Base-by-base conservation (phyloP, 208 protist species). In the Herpetomonas tarakana region DNA sequence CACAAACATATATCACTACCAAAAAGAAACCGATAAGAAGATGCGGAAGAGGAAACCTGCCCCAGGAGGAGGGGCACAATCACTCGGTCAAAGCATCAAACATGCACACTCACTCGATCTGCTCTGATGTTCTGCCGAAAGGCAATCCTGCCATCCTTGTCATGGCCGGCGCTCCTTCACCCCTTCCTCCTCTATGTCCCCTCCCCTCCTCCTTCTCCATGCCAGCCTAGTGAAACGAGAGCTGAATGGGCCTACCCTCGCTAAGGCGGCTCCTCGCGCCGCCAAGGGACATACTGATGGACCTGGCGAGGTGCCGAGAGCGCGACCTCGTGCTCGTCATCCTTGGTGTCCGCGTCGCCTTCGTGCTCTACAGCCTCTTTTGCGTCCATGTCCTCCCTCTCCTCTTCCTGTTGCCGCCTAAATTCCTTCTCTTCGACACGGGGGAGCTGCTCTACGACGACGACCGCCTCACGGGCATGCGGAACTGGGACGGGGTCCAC, bases 401-500 rank as follows among this genome's bases (percentile, higher is more conserved):
- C 2, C 52, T 87, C 27, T 71, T 79, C 68, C 25, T 12, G 16
- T 16, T 22, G 12, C 19, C 27, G 58, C 63, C 2, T 12, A 55
- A 57, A 28, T 57, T 74, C 2, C 71, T 87, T 18, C 54, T 80
- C 44, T 89, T 86, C 44, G 86, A 92, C 70, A 78, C 67, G 3
- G 51, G 76, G 3, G 67, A 67, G 58, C 41, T 68, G 45, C 59
- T 92, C 27, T 79, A 87, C 60, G 62, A 77, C 53, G 71, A 88
- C 55, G 51, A 58, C 50, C 67, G 62, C 24, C 71, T 86, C 45
- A 54, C 77, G 0, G 75, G 83, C 62, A 66, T 87, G 45, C 68
- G 78, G 21, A 62, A 82, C 35, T 93, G 83, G 81, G 86, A 93
- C 58, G 73, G 60, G 39, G 81, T 88, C 21, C 83, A 93, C 71